These are phyloP conservation scores for Diaporthe nobilis DNA, from an alignment of 2,329 filamentous ascomycete species.

Conservation along the genomic window DNA sequence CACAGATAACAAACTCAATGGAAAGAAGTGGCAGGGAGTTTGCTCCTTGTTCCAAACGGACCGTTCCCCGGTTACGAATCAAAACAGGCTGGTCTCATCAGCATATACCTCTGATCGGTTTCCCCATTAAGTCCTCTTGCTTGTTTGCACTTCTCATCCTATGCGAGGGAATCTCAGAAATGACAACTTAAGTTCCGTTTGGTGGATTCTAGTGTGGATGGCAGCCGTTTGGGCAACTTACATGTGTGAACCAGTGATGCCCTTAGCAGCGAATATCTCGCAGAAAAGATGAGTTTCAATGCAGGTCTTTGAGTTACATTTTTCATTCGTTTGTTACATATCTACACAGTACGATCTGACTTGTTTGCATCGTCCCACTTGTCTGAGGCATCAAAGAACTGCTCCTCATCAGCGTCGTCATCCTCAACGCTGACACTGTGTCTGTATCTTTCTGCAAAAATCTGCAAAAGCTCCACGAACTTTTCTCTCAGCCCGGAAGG, in stretches of 20 bases:
- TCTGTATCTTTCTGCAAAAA: not conserved
- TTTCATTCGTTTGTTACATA: no score
- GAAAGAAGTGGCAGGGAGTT: no score
- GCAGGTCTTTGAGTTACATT: not conserved
- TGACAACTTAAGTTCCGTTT: no score
- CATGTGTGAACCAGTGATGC: not conserved
- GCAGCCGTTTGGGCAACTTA: not conserved
- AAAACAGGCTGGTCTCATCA: not conserved
- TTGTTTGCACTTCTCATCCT: no score
- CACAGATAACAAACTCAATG: not conserved
- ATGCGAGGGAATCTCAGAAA: no score
- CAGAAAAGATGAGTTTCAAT: not conserved
- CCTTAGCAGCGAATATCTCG: not conserved
- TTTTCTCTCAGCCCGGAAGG: not conserved
- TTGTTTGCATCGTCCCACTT: not conserved
- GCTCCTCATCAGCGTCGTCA: not conserved
- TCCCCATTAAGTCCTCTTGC: not conserved
- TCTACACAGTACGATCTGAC: not conserved
- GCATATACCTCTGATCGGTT: no score
- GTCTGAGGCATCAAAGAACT: constrained; percentile 24
- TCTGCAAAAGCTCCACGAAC: constrained; percentile 7
- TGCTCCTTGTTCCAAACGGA: not conserved
- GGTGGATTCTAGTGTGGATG: not conserved
- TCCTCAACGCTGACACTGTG: not conserved
- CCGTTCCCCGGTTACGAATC: not conserved